Evolutionary conservation across 208 protist genomes (phyloP).

Genomic region (Tritrichomonas foetus): DNA sequence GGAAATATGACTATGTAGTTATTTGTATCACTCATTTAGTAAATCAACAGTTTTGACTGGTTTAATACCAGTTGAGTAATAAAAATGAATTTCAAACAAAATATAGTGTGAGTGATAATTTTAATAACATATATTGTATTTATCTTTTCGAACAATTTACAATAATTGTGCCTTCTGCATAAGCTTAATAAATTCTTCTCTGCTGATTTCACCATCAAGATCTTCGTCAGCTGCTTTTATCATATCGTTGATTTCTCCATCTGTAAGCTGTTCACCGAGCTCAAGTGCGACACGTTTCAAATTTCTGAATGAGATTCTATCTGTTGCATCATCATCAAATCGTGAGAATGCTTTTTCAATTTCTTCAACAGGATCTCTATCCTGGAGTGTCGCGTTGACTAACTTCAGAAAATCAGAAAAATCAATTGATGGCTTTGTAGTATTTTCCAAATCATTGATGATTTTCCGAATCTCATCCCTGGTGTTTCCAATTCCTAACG

Average conservation of each 20-base stretch:
- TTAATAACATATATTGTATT: too few species aligned
- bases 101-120: too few species aligned
- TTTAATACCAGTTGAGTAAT: too few species aligned
- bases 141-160: too few species aligned
- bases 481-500: background rate
- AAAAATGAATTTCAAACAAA: too few species aligned
- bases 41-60: too few species aligned
- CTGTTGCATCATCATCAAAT: conserved; percentile 64
- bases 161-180: conserved; percentile 42
- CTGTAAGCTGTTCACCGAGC: conserved; percentile 47
- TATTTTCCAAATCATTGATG: background rate
- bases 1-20: too few species aligned
- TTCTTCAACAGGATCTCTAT: conserved; percentile 56
- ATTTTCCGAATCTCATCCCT: background rate
- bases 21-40: too few species aligned
- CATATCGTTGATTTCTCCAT: conserved; percentile 51
- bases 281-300: conserved; percentile 53
- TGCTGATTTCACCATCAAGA: conserved; percentile 50
- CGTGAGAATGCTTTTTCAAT: conserved; percentile 62
- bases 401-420: conserved; percentile 25
- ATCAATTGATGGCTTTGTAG: background rate
- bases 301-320: conserved; percentile 64
- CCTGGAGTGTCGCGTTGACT: background rate
- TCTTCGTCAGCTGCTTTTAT: conserved; percentile 49
- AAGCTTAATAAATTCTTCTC: conserved; percentile 60